These are phyloP conservation scores for Microcyclospora pomicola DNA, from an alignment of 2,329 filamentous ascomycete genomes.

Conservation along the genomic window DNA sequence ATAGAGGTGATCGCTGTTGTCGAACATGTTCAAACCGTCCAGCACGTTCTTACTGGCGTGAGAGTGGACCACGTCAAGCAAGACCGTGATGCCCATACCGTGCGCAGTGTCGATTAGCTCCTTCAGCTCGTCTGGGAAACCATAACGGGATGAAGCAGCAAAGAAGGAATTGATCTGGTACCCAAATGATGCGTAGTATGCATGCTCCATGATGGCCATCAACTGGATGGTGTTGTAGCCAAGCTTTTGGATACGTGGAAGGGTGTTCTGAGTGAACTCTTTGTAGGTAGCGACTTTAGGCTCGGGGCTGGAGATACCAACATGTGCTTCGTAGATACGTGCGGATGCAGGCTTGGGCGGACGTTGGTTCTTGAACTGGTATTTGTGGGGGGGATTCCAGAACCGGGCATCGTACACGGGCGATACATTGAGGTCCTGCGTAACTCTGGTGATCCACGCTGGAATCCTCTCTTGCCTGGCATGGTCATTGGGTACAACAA, in stretches of 20 bases:
- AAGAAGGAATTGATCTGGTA: conserved; percentile 99
- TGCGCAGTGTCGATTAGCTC: conserved; percentile 94
- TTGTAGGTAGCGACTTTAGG: conserved; percentile 85
- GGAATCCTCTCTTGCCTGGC: conserved; percentile 70
- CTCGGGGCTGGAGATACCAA: conserved; percentile 90
- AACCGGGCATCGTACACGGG: conserved; percentile 90
- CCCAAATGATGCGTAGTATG: conserved; percentile 97
- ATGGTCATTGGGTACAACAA: conserved; percentile 66
- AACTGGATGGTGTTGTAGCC: conserved; percentile 97
- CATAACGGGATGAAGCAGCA: conserved; percentile 89
- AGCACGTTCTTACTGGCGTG: conserved; percentile 96
- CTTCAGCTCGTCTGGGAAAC: conserved; percentile 84
- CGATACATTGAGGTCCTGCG: conserved; percentile 78
- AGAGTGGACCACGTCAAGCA: conserved; percentile 93
- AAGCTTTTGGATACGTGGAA: conserved; percentile 76
- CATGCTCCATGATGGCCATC: conserved; percentile 99
- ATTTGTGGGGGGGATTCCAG: conserved; percentile 88
- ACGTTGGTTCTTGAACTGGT: conserved; percentile 68
- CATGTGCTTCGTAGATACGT: conserved; percentile 97
- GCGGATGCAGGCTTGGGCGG: conserved; percentile 73
- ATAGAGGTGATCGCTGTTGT: conserved; percentile 87
- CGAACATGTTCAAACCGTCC: conserved; percentile 90
- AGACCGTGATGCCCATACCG: conserved; percentile 73
- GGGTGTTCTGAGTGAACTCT: conserved; percentile 85
- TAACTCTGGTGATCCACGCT: conserved; percentile 95